These are phyloP conservation scores for Articulospora tetracladia DNA, from an alignment of 495 filamentous ascomycete genomes.

Conservation along the genomic window DNA sequence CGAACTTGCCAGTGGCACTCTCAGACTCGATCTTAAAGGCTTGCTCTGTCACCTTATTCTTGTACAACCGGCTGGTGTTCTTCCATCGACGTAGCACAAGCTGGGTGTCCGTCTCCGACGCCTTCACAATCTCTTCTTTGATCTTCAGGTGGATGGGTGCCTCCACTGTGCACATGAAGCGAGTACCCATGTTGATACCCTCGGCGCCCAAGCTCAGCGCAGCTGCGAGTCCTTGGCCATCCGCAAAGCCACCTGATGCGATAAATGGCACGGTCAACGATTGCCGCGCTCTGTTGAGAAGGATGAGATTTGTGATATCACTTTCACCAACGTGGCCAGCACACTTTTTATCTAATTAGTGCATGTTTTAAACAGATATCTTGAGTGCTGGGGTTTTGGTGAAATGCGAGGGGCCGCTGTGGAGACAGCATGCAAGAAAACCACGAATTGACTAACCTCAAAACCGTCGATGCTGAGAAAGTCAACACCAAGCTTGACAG, in stretches of 20 bases:
- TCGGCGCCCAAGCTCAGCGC: constrained; percentile 89
- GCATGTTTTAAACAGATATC: no score
- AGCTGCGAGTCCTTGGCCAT: constrained; percentile 90
- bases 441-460: constrained; percentile 53
- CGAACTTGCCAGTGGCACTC: constrained; percentile 84
- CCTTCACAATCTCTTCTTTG: constrained; percentile 86
- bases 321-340: constrained; percentile 93
- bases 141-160: constrained; percentile 90
- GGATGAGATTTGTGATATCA: constrained; percentile 97
- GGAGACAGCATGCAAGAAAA: no score
- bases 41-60: constrained; percentile 81
- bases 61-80: constrained; percentile 86
- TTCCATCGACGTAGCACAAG: constrained; percentile 86
- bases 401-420: no score
- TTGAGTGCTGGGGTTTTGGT: no score
- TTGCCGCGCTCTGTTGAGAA: constrained; percentile 82
- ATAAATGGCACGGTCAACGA: constrained; percentile 86
- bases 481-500: constrained; percentile 92
- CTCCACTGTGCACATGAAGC: constrained; percentile 92
- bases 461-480: constrained; percentile 97
- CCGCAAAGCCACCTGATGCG: constrained; percentile 91
- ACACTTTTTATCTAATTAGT: constrained; percentile 39
- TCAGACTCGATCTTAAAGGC: constrained; percentile 79
- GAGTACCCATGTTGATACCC: constrained; percentile 94
- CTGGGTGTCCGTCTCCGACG: constrained; percentile 86